Evolutionary conservation across 1,284 basidiomycete species (phyloP), one percentile per base, ranked within the genome.

Genomic region (Apiotrichum sp.): DNA sequence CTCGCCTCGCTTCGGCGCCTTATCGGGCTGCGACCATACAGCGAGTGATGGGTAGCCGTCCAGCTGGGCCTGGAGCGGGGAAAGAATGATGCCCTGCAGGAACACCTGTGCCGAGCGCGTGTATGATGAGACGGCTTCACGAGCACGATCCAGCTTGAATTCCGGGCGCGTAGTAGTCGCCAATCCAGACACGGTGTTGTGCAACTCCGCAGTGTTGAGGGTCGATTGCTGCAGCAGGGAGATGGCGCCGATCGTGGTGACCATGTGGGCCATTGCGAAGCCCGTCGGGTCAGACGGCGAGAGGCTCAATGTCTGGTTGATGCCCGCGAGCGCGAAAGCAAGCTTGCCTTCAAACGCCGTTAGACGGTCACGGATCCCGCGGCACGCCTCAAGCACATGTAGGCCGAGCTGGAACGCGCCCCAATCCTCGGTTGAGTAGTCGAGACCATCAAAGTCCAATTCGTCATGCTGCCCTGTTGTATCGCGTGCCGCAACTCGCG

Each of bases 361-460:
- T 35, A 91, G 74, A 13, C 85, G 83, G 41, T 89, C 86, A 34
- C 81, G 81, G 8, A 92, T 80, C 0, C 82, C 81, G 1, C 86
- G 82, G 38, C 86, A 86, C 16, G 87, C 83, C 32, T 87, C 84
- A 36, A 97, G 81, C 22, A 93, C 79, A 67, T 90, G 87, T n/a
- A 96, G 74, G 1, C 84, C 84, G 8, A 83, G 75, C 71, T 95
- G 92, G 60, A 96, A 91, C 32, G 84, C 81, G 3, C 83, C 80
- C 88, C 90, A 93, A 71, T 97, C 91, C 55, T 89, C 85, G 3
- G 84, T 78, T 2, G 86, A 86, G 67, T 95, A 95, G 73, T 96
- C 91, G 59, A 73, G 55, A 55, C 71, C 69, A 13, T 71, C 68
- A 52, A 72, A 66, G 52, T 73, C 68, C 16, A 72, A 62, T 47